A percentile compares a stretch with the other conserved stretches of the same genome.
phyloP scores from a whole-genome alignment of 192 early-diverging fungal genomes.

The Jimgerdemannia flammicorona region DNA sequence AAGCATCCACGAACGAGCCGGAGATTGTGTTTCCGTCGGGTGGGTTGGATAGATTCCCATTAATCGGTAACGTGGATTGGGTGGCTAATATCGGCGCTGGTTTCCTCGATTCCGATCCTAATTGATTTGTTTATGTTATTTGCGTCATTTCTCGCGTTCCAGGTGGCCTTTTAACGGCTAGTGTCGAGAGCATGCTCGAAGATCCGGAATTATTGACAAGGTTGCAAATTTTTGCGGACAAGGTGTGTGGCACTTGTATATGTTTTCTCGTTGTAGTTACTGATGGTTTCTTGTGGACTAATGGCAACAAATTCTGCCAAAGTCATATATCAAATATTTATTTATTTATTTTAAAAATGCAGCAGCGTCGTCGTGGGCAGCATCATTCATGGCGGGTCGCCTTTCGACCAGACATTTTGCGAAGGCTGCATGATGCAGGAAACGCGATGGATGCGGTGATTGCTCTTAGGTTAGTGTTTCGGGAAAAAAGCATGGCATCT shows the following conservation, averaged over 20 bases:
- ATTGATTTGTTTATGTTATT: too few species aligned
- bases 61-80: too few species aligned
- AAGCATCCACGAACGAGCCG: neutral
- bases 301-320: neutral
- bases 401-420: neutral
- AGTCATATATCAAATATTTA: too few species aligned
- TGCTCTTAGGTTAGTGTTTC: neutral
- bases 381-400: neutral
- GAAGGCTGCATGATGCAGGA: neutral
- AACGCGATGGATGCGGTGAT: neutral
- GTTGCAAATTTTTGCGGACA: neutral
- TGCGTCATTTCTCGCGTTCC: neutral
- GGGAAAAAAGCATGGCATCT: neutral
- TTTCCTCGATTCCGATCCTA: too few species aligned
- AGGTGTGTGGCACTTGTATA: neutral
- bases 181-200: neutral
- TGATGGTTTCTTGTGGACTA: neutral
- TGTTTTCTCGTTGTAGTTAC: neutral
- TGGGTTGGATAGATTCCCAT: neutral
- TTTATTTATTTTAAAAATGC: too few species aligned
- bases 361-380: neutral
- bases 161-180: neutral
- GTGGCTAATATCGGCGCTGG: too few species aligned
- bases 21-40: neutral
- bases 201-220: neutral